Evolutionary conservation across 2,329 filamentous ascomycete species (phyloP).

Genomic region (Diplocarpon rosae): DNA sequence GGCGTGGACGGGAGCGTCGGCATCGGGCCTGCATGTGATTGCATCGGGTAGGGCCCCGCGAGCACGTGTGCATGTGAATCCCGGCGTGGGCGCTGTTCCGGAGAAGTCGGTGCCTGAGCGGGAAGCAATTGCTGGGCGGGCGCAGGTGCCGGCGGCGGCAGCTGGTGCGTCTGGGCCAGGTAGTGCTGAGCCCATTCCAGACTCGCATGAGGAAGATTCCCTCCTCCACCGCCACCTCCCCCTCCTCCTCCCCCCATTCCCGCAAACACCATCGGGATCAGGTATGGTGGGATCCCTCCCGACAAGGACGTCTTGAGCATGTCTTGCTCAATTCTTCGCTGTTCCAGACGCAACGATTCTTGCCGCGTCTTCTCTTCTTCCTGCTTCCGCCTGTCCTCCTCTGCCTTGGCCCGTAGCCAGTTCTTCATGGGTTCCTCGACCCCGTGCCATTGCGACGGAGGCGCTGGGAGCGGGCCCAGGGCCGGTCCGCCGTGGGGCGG

Average conservation of each 20-base stretch:
- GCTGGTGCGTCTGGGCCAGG: slow-evolving; percentile 40
- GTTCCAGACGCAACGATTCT: slow-evolving; percentile 58
- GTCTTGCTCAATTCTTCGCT: slow-evolving; percentile 60
- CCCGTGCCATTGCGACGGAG: slow-evolving; percentile 54
- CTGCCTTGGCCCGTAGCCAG: slow-evolving; percentile 60
- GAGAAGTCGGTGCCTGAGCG: slow-evolving; percentile 38
- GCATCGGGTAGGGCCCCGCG: slow-evolving; percentile 15
- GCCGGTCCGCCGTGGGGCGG: slow-evolving; percentile 30
- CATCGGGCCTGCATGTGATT: slow-evolving; percentile 20
- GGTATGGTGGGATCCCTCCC: slow-evolving; percentile 60
- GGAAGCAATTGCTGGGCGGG: slow-evolving; percentile 33
- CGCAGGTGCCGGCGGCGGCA: slow-evolving; percentile 28
- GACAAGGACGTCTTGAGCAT: slow-evolving; percentile 59
- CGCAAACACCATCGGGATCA: slow-evolving; percentile 66
- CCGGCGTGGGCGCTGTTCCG: slow-evolving; percentile 43
- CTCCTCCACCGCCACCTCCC: no score
- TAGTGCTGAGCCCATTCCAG: slow-evolving; percentile 61
- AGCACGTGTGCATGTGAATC: slow-evolving; percentile 37
- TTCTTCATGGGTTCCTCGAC: slow-evolving; percentile 60
- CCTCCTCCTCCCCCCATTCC: slow-evolving; percentile 61
- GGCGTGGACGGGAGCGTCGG: slow-evolving; percentile 25
- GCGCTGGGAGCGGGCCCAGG: slow-evolving; percentile 43
- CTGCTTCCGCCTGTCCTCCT: slow-evolving; percentile 63
- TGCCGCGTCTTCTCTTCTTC: slow-evolving; percentile 59
- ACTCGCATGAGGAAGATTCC: slow-evolving; percentile 46